These are phyloP conservation scores for Parascedosporium putredinis DNA, from an alignment of 2,329 filamentous ascomycete species.

Conservation along the genomic window DNA sequence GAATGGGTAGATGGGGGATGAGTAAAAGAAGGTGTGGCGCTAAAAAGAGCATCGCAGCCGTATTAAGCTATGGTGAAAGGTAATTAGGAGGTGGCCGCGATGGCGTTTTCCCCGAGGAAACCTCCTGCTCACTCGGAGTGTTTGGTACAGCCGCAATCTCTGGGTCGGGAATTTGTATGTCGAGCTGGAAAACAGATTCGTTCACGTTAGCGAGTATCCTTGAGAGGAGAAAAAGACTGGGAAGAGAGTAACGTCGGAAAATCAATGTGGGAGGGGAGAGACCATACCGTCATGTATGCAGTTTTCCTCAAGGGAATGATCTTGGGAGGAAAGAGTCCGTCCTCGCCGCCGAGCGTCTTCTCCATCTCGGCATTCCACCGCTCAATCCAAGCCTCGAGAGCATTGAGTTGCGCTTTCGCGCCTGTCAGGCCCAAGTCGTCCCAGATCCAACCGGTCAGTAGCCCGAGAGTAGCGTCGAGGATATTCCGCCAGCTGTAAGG, in stretches of 20 bases:
- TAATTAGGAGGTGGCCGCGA: not conserved
- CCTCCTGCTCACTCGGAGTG: slow-evolving; percentile 24
- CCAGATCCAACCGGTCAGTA: slow-evolving; percentile 88
- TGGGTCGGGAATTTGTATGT: slow-evolving; percentile 73
- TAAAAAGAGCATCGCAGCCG: too few relatives aligned
- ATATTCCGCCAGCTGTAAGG: slow-evolving; percentile 70
- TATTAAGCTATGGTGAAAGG: not conserved
- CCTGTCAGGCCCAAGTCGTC: slow-evolving; percentile 75
- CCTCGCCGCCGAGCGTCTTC: slow-evolving; percentile 39
- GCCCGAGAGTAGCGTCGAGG: slow-evolving; percentile 66
- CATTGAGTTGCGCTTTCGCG: slow-evolving; percentile 59
- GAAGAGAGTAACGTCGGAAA: too few relatives aligned
- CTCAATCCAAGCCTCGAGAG: slow-evolving; percentile 72
- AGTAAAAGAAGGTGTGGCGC: not conserved
- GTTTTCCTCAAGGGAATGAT: slow-evolving; percentile 72
- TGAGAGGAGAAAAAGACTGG: not conserved
- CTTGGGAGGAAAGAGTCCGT: slow-evolving; percentile 47
- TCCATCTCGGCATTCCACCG: slow-evolving; percentile 72
- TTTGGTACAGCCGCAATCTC: slow-evolving; percentile 50
- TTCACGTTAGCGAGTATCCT: not conserved
- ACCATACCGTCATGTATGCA: slow-evolving; percentile 71
- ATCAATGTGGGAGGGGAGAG: not conserved
- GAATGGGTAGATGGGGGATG: not conserved
- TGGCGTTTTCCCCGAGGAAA: not conserved
- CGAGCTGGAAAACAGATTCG: slow-evolving; percentile 40